These are phyloP conservation scores for Thalia dealbata DNA, from an alignment of 176 grass and related monocot species.

Conservation along the genomic window DNA sequence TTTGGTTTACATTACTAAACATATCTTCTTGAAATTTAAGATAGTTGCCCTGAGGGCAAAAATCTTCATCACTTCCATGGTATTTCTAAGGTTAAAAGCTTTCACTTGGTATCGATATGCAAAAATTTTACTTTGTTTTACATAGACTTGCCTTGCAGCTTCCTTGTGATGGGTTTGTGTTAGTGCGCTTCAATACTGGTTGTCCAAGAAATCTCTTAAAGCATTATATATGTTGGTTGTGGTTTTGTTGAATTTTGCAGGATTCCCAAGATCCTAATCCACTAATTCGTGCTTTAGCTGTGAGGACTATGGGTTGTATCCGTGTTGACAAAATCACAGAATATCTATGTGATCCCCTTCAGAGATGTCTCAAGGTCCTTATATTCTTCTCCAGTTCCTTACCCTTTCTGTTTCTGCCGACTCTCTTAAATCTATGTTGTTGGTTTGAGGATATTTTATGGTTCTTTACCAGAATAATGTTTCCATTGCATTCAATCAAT, in stretches of 20 bases:
- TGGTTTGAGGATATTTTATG: background rate
- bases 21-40: background rate
- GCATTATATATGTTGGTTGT: background rate
- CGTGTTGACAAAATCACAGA: slow-evolving; percentile 99
- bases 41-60: background rate
- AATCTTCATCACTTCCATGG: background rate
- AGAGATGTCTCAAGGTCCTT: slow-evolving; percentile 96
- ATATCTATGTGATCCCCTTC: slow-evolving; percentile 97
- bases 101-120: no score
- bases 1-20: background rate
- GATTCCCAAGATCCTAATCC: slow-evolving; percentile 99
- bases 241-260: slow-evolving; percentile 23
- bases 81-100: no score
- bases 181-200: background rate
- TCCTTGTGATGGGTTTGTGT: background rate
- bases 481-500: background rate
- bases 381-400: slow-evolving; percentile 15
- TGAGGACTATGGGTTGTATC: slow-evolving; percentile 99
- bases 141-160: no score
- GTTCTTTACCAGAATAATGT: background rate
- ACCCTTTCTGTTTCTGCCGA: background rate
- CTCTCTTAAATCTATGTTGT: background rate
- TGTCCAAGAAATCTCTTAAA: background rate
- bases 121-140: no score
- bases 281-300: slow-evolving; percentile 92